Evolutionary conservation across 83 land plant species (phyloP).

Genomic region (Thuja plicata): DNA sequence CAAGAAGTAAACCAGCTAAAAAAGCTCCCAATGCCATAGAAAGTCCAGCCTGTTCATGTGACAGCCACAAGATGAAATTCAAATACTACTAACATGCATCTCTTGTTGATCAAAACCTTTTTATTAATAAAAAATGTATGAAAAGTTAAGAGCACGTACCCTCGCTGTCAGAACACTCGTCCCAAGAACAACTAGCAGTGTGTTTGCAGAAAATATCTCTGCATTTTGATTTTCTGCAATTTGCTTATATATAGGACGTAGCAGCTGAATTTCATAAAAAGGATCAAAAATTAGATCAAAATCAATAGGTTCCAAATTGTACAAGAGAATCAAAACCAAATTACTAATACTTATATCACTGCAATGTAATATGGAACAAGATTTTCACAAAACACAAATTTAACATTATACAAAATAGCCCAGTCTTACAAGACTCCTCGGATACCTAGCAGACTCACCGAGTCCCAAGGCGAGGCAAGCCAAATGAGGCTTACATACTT

Average conservation of each 20-base stretch:
- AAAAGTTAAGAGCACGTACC: slow-evolving; percentile 41
- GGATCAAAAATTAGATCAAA: neutral
- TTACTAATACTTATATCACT: neutral
- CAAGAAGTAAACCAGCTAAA: slow-evolving; percentile 94
- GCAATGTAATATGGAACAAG: neutral
- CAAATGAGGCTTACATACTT: too few relatives aligned
- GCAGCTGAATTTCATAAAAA: slow-evolving; percentile 59
- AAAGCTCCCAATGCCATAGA: slow-evolving; percentile 99
- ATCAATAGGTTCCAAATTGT: neutral
- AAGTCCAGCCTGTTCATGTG: slow-evolving; percentile 80
- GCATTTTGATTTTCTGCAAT: slow-evolving; percentile 99
- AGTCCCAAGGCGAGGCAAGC: too few relatives aligned
- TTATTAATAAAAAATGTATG: neutral
- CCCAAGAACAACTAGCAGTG: slow-evolving; percentile 96
- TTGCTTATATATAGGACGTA: slow-evolving; percentile 95
- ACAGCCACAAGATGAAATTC: neutral
- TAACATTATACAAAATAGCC: too few relatives aligned
- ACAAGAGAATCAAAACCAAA: neutral
- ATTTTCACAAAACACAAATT: neutral
- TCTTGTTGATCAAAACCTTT: neutral
- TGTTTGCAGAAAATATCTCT: slow-evolving; percentile 98
- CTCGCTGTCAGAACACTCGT: slow-evolving; percentile 97
- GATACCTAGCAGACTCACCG: too few relatives aligned
- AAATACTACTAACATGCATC: neutral
- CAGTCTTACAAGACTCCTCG: too few relatives aligned